phyloP scores from a whole-genome alignment of 2,329 filamentous ascomycete genomes.

The Metarhizium humberi region DNA sequence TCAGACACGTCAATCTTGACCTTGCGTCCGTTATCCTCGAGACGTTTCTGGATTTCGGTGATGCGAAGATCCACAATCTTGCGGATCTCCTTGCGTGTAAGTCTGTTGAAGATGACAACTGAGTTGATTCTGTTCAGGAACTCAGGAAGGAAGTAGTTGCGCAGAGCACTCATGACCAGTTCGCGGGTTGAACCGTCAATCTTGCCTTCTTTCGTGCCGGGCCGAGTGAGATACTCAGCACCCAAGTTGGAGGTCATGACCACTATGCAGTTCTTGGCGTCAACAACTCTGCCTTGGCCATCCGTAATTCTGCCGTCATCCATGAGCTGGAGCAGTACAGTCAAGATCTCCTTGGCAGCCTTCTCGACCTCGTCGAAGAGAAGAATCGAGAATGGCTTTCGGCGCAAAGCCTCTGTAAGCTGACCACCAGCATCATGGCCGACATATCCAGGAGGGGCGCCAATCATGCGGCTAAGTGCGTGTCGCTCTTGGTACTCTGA shows the following conservation, averaged over 20 bases:
- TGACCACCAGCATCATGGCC: slow-evolving; percentile 94
- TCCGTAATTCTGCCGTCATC: slow-evolving; percentile 98
- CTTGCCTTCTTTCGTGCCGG: slow-evolving; percentile 66
- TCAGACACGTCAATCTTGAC: slow-evolving; percentile 74
- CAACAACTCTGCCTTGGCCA: slow-evolving; percentile 88
- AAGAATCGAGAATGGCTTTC: slow-evolving; percentile 93
- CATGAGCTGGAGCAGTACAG: slow-evolving; percentile 97
- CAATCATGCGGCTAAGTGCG: slow-evolving; percentile 93
- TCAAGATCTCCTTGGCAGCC: slow-evolving; percentile 93
- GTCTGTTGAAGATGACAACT: slow-evolving; percentile 96
- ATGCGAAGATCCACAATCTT: slow-evolving; percentile 92
- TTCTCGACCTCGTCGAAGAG: slow-evolving; percentile 98
- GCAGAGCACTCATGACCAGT: slow-evolving; percentile 81
- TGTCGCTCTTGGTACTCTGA: slow-evolving; percentile 98
- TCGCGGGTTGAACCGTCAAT: slow-evolving; percentile 82
- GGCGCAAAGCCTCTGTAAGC: slow-evolving; percentile 85
- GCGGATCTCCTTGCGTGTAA: slow-evolving; percentile 81
- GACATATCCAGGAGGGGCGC: slow-evolving; percentile 92
- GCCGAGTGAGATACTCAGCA: slow-evolving; percentile 82
- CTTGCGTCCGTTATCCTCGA: slow-evolving; percentile 76
- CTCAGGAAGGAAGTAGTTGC: slow-evolving; percentile 95
- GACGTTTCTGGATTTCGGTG: slow-evolving; percentile 79
- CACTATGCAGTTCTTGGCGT: slow-evolving; percentile 96
- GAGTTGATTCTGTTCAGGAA: slow-evolving; percentile 98
- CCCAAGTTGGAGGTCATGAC: slow-evolving; percentile 99